Percentiles rank a stretch among this genome's conserved stretches.
These are phyloP conservation scores for Gymnopus androsaceus DNA, from an alignment of 1,284 basidiomycete species.

Conservation along the genomic window DNA sequence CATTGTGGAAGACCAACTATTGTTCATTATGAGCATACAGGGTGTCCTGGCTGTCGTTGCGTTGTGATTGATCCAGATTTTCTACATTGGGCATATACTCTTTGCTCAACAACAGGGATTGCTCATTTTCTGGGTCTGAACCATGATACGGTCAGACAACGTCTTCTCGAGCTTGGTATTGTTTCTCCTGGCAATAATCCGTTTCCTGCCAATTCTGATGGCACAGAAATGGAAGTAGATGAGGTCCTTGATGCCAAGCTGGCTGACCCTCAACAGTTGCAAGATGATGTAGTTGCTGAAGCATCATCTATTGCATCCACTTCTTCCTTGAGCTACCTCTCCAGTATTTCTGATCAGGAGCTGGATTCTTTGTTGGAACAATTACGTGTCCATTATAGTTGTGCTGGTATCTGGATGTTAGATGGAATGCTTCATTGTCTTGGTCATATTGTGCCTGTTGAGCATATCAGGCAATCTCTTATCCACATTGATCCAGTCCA, in stretches of 20 bases:
- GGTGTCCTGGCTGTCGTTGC: conserved; percentile 22
- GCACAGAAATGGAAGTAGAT: not conserved
- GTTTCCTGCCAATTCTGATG: not conserved
- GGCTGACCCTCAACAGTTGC: not conserved
- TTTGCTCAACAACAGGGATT: conserved; percentile 23
- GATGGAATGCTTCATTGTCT: conserved; percentile 16
- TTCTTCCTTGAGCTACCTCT: conserved; percentile 8
- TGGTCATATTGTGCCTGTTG: conserved; percentile 12
- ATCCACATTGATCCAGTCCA: conserved; percentile 18
- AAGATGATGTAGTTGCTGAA: not conserved
- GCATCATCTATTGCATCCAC: not conserved
- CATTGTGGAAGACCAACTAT: conserved; percentile 21
- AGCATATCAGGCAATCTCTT: conserved; percentile 14
- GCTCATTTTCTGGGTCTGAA: conserved; percentile 24
- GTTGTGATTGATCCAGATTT: conserved; percentile 28
- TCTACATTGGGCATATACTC: conserved; percentile 26
- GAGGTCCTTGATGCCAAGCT: conserved; percentile 12
- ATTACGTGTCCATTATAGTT: conserved; percentile 14
- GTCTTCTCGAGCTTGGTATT: conserved; percentile 27
- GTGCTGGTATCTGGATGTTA: conserved; percentile 8
- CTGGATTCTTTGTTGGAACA: conserved; percentile 13
- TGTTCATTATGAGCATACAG: conserved; percentile 18
- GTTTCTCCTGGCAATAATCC: conserved; percentile 17
- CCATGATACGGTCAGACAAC: conserved; percentile 20
- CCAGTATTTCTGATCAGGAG: conserved; percentile 20